Percentiles rank a stretch among this genome's conserved stretches.
These are phyloP conservation scores for Apiosordaria backusii DNA, from an alignment of 495 filamentous ascomycete genomes.

Conservation along the genomic window DNA sequence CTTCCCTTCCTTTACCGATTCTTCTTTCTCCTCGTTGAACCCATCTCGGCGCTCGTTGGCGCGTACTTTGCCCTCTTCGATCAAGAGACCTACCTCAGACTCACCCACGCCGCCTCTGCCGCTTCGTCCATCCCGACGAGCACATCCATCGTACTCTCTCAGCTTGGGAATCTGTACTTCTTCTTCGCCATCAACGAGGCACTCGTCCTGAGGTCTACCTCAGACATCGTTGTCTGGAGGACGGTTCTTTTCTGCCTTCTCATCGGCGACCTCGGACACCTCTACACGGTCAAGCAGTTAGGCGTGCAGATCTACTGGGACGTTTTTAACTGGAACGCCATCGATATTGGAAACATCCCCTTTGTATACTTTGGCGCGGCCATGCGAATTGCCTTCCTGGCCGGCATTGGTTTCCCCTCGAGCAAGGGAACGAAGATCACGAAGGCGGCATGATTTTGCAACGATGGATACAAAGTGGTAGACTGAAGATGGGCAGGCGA, in stretches of 20 bases:
- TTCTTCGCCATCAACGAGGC: slow-evolving; percentile 69
- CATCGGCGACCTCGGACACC: slow-evolving; percentile 65
- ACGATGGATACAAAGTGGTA: neutral
- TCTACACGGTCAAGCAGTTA: slow-evolving; percentile 52
- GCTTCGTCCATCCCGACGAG: slow-evolving; percentile 36
- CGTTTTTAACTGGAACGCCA: slow-evolving; percentile 56
- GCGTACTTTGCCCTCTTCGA: slow-evolving; percentile 59
- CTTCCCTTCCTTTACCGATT: slow-evolving; percentile 52
- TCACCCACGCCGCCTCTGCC: slow-evolving; percentile 52
- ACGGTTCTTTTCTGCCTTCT: slow-evolving; percentile 58
- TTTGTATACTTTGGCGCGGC: slow-evolving; percentile 59
- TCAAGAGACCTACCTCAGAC: slow-evolving; percentile 55
- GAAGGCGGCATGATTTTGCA: slow-evolving; percentile 21
- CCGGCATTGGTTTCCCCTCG: slow-evolving; percentile 45
- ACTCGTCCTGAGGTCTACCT: slow-evolving; percentile 59
- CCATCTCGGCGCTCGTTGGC: slow-evolving; percentile 59
- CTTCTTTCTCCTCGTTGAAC: slow-evolving; percentile 67
- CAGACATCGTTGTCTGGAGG: slow-evolving; percentile 61
- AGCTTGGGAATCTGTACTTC: slow-evolving; percentile 63
- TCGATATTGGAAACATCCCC: slow-evolving; percentile 61
- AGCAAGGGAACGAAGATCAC: slow-evolving; percentile 16
- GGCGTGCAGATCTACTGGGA: slow-evolving; percentile 57
- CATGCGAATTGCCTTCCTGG: slow-evolving; percentile 54
- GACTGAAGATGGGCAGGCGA: too few relatives aligned
- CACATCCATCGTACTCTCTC: slow-evolving; percentile 56